Evolutionary conservation across 352 stramenopile species (phyloP).

Genomic region (Saprolegnia parasitica): DNA sequence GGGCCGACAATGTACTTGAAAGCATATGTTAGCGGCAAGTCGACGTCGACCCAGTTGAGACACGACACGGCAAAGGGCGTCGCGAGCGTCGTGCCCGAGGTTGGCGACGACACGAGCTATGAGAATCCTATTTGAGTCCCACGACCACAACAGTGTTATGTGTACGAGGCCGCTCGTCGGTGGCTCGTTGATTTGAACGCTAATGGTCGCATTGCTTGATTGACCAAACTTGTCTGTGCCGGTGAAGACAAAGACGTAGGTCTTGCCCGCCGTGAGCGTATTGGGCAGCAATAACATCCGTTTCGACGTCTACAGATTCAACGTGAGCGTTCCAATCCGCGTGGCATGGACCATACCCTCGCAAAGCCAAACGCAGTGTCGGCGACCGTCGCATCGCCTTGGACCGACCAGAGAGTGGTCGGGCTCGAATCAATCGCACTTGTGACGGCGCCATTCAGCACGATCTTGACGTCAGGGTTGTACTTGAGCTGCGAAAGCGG

Average conservation of each 20-base stretch:
- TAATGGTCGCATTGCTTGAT: constrained; percentile 40
- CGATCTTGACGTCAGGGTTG: constrained; percentile 50
- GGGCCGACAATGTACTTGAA: constrained; percentile 66
- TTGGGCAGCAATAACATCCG: constrained; percentile 57
- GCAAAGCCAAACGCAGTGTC: constrained; percentile 43
- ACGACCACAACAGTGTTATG: too few relatives aligned
- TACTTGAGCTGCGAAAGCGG: constrained; percentile 43
- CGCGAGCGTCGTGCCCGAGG: constrained; percentile 46
- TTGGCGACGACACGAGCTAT: constrained; percentile 38
- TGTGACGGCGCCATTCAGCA: constrained; percentile 45
- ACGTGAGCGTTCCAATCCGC: too few relatives aligned
- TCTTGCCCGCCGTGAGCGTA: constrained; percentile 40
- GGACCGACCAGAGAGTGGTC: constrained; percentile 42
- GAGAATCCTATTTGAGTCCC: too few relatives aligned
- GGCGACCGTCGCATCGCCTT: constrained; percentile 35
- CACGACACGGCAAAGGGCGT: constrained; percentile 48
- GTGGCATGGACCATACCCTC: constrained; percentile 1
- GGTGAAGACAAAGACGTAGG: constrained; percentile 51
- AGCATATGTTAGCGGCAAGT: constrained; percentile 57
- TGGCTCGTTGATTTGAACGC: constrained; percentile 46
- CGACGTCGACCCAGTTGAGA: constrained; percentile 64
- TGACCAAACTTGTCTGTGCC: constrained; percentile 44
- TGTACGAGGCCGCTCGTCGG: constrained; percentile 42
- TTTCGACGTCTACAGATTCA: constrained; percentile 16
- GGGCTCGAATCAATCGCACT: constrained; percentile 46